Base-by-base conservation (phyloP, 257 asterid species). In the Solanum piurae region DNA sequence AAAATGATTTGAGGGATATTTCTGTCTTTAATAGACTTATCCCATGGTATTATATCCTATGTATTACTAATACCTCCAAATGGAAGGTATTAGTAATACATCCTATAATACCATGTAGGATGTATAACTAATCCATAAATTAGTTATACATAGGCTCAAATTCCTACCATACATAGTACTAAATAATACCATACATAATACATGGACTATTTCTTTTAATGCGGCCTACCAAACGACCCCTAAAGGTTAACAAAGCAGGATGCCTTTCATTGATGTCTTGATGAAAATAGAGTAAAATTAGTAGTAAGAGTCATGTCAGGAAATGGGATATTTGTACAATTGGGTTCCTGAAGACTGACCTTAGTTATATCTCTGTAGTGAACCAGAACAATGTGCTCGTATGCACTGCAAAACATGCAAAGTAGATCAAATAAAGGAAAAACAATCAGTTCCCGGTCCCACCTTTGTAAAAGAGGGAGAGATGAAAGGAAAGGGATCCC, bases 331-430 rank as follows among this genome's bases (percentile, higher is more conserved):
- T 46, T 80, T 80, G 85, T 80, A 49, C 85, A 49, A 80, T 46
- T 27, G 42, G 68, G 42, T 46, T 46, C 85, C 85, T 29, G 85
- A 87, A 87, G 88, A 86, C 96, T 93, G 87, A 96, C 99, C 99
- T 93, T 94, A 37, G 42, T 89, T 91, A 92, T 90, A 88, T 97
- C 98, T 93, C 98, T 92, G 95, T 97, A 97, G 94, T 97, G 99
- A 87, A 97, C 99, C 87, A 97, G 98, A 88, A 97, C 98, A 94
- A 97, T 95, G 91, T 97, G 99, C 80, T 95, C 99, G 60, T 83
- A 90, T 64, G 92, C 96, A 93, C 99, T 97, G 97, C 88, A 88
- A 88, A 89, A 76, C 88, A 87, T 77, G 88, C 86, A 87, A 89
- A 73, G 25, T 42, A 77, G 71, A 77, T 12, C 62, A 73, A 66